These are phyloP conservation scores for Globisporangium carolinianum DNA, from an alignment of 352 stramenopile species.

Conservation along the genomic window DNA sequence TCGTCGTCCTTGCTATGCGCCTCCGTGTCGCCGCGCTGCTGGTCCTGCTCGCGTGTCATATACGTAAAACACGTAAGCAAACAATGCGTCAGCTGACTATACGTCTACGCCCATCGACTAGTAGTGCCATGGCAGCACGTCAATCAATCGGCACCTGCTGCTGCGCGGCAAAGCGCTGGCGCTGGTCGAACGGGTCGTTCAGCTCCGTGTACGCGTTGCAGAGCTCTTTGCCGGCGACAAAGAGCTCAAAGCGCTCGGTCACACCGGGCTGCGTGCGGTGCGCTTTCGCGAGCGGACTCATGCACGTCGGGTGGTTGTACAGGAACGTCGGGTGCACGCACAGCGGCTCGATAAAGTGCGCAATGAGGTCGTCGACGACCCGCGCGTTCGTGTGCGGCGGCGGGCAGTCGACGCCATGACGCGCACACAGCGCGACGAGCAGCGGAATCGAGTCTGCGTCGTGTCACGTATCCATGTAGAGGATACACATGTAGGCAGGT, in stretches of 20 bases:
- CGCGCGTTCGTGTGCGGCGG: slow-evolving; percentile 92
- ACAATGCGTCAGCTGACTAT: too few relatives aligned
- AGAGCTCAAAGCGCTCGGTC: slow-evolving; percentile 98
- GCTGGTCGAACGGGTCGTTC: slow-evolving; percentile 97
- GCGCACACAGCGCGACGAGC: slow-evolving; percentile 80
- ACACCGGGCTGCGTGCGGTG: slow-evolving; percentile 91
- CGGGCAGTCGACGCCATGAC: slow-evolving; percentile 88
- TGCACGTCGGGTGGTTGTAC: slow-evolving; percentile 96
- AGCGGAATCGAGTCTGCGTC: slow-evolving; percentile 47
- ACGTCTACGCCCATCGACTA: too few relatives aligned
- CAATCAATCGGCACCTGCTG: slow-evolving; percentile 25
- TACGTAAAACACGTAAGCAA: neutral
- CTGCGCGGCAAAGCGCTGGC: slow-evolving; percentile 94
- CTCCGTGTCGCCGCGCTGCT: slow-evolving; percentile 80
- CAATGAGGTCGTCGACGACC: slow-evolving; percentile 97
- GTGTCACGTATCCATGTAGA: too few relatives aligned
- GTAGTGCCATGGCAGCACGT: too few relatives aligned
- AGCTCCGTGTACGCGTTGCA: slow-evolving; percentile 99
- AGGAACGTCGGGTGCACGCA: slow-evolving; percentile 96
- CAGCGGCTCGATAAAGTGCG: slow-evolving; percentile 94
- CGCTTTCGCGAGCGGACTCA: slow-evolving; percentile 94
- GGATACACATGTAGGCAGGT: too few relatives aligned
- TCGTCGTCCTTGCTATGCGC: slow-evolving; percentile 93
- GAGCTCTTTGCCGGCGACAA: slow-evolving; percentile 94
- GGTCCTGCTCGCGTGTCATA: slow-evolving; percentile 22